These are phyloP conservation scores for Powellomyces hirtus DNA, from an alignment of 192 early-diverging fungal genomes.

Conservation along the genomic window DNA sequence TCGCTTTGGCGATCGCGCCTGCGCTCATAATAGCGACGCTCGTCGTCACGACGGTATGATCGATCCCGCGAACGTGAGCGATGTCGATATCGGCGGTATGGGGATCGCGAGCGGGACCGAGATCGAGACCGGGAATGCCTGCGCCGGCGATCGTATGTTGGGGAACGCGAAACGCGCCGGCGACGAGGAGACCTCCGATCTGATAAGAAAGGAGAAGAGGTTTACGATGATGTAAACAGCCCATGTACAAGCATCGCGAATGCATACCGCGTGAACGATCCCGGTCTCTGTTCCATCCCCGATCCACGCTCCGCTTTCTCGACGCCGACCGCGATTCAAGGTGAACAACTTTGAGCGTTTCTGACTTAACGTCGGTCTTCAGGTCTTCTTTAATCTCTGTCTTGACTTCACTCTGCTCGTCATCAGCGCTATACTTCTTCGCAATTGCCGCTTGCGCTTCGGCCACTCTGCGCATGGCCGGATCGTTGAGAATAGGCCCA, in stretches of 20 bases:
- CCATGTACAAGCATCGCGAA: neutral
- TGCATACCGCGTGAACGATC: neutral
- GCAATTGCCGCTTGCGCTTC: conserved; percentile 52
- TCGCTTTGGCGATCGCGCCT: conserved; percentile 35
- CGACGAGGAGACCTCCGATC: neutral
- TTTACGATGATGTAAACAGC: no score
- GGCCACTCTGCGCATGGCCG: conserved; percentile 48
- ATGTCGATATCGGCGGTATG: neutral
- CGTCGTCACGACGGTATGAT: neutral
- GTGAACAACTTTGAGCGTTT: neutral
- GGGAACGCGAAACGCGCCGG: conserved; percentile 18
- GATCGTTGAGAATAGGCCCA: conserved; percentile 36
- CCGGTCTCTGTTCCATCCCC: conserved; percentile 14
- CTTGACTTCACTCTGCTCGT: neutral
- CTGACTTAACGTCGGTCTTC: conserved; percentile 4
- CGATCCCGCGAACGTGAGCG: conserved; percentile 4
- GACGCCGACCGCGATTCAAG: neutral
- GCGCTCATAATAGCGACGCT: conserved; percentile 1
- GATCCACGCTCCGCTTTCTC: conserved; percentile 12
- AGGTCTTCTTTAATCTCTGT: neutral
- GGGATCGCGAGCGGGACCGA: conserved; percentile 11
- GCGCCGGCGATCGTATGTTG: conserved; percentile 15
- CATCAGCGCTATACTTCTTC: conserved; percentile 30
- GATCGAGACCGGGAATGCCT: conserved; percentile 21
- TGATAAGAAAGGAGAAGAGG: neutral